A percentile compares a stretch with the other conserved stretches of the same genome.
Conservation (phyloP, 129 eudicot genomes). For the Saussurea involucrata region DNA sequence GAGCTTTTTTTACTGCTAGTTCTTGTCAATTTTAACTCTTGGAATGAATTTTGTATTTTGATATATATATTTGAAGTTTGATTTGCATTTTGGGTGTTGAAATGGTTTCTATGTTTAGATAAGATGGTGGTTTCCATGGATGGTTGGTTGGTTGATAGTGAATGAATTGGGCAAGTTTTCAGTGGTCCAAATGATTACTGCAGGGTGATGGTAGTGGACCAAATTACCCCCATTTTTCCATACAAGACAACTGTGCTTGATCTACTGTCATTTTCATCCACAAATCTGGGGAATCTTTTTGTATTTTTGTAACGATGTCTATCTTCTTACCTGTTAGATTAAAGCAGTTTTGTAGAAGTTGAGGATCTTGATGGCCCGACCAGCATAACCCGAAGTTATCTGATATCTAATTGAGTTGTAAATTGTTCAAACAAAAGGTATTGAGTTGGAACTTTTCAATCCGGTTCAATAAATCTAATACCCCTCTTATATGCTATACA, state of each 20-base stretch:
- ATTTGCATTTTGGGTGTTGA: slow-evolving; percentile 15
- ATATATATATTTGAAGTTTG: slow-evolving; percentile 4
- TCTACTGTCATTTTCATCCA: background rate
- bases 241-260: slow-evolving; percentile 20
- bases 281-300: background rate
- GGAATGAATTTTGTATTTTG: background rate
- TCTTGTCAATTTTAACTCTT: background rate
- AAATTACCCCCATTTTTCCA: slow-evolving; percentile 13
- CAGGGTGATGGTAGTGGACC: slow-evolving; percentile 15
- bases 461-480: background rate
- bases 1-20: background rate
- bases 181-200: slow-evolving; percentile 35
- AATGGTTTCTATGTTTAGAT: slow-evolving; percentile 11
- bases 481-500: no score
- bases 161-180: slow-evolving; percentile 21
- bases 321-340: background rate
- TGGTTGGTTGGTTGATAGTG: slow-evolving; percentile 34
- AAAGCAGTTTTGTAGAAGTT: background rate
- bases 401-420: background rate
- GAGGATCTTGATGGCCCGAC: no score
- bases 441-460: background rate
- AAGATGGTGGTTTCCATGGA: slow-evolving; percentile 22
- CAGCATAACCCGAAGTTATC: background rate
- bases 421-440: no score
- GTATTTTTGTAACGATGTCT: background rate